Conservation (phyloP, 192 early-diverging fungal species). For the Coemansia asiatica region DNA sequence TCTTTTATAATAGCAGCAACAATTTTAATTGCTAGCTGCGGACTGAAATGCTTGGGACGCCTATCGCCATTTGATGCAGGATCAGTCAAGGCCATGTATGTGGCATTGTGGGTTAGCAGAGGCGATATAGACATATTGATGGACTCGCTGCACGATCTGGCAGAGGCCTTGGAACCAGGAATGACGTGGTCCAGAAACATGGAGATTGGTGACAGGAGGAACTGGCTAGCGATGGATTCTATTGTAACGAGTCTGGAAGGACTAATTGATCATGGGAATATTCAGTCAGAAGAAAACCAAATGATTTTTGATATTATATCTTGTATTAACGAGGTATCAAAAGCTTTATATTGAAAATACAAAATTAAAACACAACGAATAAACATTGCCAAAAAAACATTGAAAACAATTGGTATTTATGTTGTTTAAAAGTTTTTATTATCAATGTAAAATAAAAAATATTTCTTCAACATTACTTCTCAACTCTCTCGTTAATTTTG, state of each 20-base stretch:
- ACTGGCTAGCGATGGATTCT: constrained; percentile 13
- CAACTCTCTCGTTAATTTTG: background rate
- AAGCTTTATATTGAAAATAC: constrained; percentile 3
- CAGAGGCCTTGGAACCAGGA: constrained; percentile 8
- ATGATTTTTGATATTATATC: constrained; percentile 4
- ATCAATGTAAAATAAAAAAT: constrained; percentile 8
- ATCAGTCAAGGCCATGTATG: constrained; percentile 6
- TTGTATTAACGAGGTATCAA: constrained; percentile 2
- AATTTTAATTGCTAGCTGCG: background rate
- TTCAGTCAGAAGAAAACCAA: background rate
- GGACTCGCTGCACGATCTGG: constrained; percentile 12
- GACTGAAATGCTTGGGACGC: background rate
- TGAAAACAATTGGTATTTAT: no score
- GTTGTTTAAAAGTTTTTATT: no score
- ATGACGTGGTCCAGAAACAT: constrained; percentile 14
- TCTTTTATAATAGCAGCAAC: background rate
- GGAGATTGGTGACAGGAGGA: constrained; percentile 9
- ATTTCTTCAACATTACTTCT: background rate
- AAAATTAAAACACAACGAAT: background rate
- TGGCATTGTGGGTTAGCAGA: constrained; percentile 2
- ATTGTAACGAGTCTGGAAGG: constrained; percentile 11
- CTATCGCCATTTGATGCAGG: background rate
- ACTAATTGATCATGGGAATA: constrained; percentile 13
- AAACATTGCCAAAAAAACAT: no score
- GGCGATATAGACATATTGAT: constrained; percentile 18